Conservation (phyloP, 75 land plant species). For the Pinus albicaulis region DNA sequence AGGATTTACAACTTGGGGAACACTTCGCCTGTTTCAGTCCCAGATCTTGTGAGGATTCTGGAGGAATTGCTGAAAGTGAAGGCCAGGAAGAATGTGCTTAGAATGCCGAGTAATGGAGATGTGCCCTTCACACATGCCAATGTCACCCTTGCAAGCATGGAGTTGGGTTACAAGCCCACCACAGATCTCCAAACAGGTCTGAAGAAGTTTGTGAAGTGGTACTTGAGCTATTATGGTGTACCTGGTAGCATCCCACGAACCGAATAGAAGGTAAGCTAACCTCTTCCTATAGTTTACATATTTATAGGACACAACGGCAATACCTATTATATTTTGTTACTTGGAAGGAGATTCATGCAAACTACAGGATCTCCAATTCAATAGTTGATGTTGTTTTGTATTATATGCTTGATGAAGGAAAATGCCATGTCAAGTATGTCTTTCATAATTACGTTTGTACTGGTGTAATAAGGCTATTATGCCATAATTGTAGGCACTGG, state of each 20-base stretch:
- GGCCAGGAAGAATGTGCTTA: slow-evolving; percentile 51
- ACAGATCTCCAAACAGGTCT: slow-evolving; percentile 57
- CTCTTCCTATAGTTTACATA: slow-evolving; percentile 5
- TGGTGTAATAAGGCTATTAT: slow-evolving; percentile 7
- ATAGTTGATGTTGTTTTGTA: neutral
- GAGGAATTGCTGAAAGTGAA: slow-evolving; percentile 45
- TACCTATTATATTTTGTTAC: neutral
- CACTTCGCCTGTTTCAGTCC: slow-evolving; percentile 63
- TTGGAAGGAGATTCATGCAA: slow-evolving; percentile 1
- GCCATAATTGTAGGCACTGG: neutral
- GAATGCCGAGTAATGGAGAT: slow-evolving; percentile 68
- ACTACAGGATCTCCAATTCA: slow-evolving; percentile 2
- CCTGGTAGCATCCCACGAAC: slow-evolving; percentile 5
- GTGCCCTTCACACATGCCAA: slow-evolving; percentile 71
- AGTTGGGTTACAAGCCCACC: slow-evolving; percentile 58
- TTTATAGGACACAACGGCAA: neutral
- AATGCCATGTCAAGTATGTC: slow-evolving; percentile 12
- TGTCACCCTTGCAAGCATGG: slow-evolving; percentile 50
- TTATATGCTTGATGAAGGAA: slow-evolving; percentile 8
- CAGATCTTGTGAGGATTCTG: slow-evolving; percentile 42
- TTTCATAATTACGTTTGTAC: slow-evolving; percentile 1
- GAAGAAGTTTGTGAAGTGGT: slow-evolving; percentile 70
- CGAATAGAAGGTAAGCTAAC: neutral
- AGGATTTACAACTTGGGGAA: slow-evolving; percentile 59
- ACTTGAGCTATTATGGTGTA: slow-evolving; percentile 43